These are phyloP conservation scores for Pisolithus orientalis DNA, from an alignment of 768 basidiomycete genomes.

Conservation along the genomic window DNA sequence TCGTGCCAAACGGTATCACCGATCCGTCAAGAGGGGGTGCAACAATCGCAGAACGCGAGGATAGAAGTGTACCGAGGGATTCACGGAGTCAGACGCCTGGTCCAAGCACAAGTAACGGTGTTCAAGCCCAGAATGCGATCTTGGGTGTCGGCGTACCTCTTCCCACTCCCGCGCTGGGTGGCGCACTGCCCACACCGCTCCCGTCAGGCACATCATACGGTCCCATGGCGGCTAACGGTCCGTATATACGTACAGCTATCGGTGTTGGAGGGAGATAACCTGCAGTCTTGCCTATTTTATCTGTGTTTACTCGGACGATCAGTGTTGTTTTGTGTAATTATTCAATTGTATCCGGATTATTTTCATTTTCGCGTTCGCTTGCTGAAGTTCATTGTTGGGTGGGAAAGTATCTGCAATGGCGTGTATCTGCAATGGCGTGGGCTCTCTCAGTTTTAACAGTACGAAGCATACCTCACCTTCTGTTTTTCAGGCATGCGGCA, in stretches of 20 bases:
- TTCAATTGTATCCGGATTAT: slow-evolving; percentile 21
- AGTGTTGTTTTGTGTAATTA: slow-evolving; percentile 29
- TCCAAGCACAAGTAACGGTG: slow-evolving; percentile 27
- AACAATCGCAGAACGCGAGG: slow-evolving; percentile 79
- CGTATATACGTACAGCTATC: slow-evolving; percentile 60
- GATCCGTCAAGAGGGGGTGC: slow-evolving; percentile 65
- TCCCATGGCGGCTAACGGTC: slow-evolving; percentile 52
- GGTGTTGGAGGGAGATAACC: slow-evolving; percentile 44
- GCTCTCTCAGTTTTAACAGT: too few relatives aligned
- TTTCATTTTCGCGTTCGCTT: background rate
- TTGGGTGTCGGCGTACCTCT: slow-evolving; percentile 44
- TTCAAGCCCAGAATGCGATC: slow-evolving; percentile 35
- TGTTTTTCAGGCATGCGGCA: too few relatives aligned
- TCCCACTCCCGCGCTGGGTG: slow-evolving; percentile 33
- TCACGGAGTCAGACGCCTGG: slow-evolving; percentile 55
- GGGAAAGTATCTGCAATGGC: too few relatives aligned
- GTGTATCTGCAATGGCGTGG: too few relatives aligned
- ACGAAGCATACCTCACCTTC: too few relatives aligned
- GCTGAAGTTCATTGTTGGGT: background rate
- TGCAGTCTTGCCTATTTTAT: slow-evolving; percentile 20
- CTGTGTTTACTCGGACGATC: slow-evolving; percentile 15
- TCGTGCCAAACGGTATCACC: slow-evolving; percentile 58
- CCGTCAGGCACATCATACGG: slow-evolving; percentile 49
- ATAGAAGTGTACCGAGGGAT: slow-evolving; percentile 45
- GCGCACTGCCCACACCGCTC: slow-evolving; percentile 39